Percentiles rank a stretch among this genome's conserved stretches.
phyloP scores from a whole-genome alignment of 2,329 filamentous ascomycete species.

The Penicillium sp. region DNA sequence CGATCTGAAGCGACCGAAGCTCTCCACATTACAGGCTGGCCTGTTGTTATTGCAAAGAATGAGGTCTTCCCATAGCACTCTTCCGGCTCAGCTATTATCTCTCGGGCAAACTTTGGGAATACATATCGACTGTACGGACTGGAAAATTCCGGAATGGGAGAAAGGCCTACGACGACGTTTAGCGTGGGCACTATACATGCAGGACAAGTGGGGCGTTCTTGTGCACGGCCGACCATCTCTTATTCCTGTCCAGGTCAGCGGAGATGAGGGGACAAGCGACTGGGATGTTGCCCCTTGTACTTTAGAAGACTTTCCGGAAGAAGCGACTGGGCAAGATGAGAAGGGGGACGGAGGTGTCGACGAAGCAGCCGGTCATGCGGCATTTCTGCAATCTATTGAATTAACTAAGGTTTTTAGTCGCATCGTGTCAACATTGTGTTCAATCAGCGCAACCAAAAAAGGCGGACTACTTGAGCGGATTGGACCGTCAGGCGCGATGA shows the following conservation, averaged over 20 bases:
- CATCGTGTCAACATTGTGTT: background rate
- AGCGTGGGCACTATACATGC: slow-evolving; percentile 66
- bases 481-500: background rate
- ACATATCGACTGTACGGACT: background rate
- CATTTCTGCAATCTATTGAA: background rate
- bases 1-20: slow-evolving; percentile 38
- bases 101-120: background rate
- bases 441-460: background rate
- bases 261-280: background rate
- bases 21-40: slow-evolving; percentile 58
- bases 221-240: slow-evolving; percentile 60
- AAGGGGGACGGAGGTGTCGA: background rate
- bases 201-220: slow-evolving; percentile 55
- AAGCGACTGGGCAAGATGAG: background rate
- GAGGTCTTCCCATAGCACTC: slow-evolving; percentile 37
- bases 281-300: background rate
- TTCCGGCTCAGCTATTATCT: background rate
- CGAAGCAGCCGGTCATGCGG: background rate
- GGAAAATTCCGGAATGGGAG: slow-evolving; percentile 50
- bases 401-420: background rate
- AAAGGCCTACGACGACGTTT: slow-evolving; percentile 61
- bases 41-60: slow-evolving; percentile 54
- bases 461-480: background rate
- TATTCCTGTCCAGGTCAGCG: slow-evolving; percentile 18
- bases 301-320: background rate